Base-by-base conservation (phyloP, 2,329 filamentous ascomycete genomes). In the Myriosclerotinia curreyana region DNA sequence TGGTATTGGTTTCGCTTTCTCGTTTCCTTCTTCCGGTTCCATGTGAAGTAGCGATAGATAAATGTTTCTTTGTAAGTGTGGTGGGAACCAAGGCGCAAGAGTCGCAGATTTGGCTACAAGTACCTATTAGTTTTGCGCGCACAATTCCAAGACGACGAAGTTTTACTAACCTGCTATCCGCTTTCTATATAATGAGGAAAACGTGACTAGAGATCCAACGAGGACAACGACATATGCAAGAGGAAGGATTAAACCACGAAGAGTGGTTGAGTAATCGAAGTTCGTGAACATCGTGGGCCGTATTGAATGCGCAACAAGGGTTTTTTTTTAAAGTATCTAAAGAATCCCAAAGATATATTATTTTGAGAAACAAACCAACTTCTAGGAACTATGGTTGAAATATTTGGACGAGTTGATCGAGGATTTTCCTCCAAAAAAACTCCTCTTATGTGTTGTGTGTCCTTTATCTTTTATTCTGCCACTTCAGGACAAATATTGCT, bases 21-120 rank as follows among this genome's bases (percentile, higher is more conserved):
- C 86, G 66, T 84, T 79, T 63, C 83, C 83, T 42, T 80, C 78
- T 69, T 83, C 82, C 62, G 85, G 81, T 63, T 85, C 83, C 74
- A 95, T 83, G 79, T 99, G 92, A 60, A 97, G 83, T 49, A 99
- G 86, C 52, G 92, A 92, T 66, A 96, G 86, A 81, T 98, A 99
- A 75, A 99, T 86, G 77, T 99, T 93, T 77, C 94, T 91, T 78
- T 95, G 90, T 60, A 96, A 82, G 76, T 99, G 93, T 60, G 89
- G 84, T 31, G 89, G 88, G 78, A 99, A 99, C 94, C 95, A 99
- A 71, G 94, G 92, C 70, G 90, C 92, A 67, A 99, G 86, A 70
- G 90, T 91, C 62, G 91, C 89, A 72, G 90, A 89, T 79, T 92
- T 86, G 69, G 82, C 90, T 92, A 31, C 36, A 28, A 60, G 28